Percentiles rank a stretch among this genome's conserved stretches.
Conservation (phyloP, 495 filamentous ascomycete genomes). For the Lophiotrema nucula region DNA sequence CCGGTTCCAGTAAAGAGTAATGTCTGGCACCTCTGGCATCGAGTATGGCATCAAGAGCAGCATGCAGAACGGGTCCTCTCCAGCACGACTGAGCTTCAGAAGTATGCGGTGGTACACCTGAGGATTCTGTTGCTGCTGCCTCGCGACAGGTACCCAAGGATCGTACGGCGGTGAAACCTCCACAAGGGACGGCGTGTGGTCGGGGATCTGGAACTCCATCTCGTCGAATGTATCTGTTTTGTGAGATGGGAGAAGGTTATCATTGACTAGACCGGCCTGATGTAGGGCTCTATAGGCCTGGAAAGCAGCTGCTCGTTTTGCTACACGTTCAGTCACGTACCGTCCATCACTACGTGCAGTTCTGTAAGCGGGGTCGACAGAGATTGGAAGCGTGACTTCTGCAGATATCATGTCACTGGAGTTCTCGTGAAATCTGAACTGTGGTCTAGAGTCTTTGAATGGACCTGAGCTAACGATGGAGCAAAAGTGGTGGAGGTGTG, state of each 20-base stretch:
- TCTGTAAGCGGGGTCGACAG: slow-evolving; percentile 64
- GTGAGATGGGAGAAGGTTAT: slow-evolving; percentile 70
- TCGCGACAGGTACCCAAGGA: slow-evolving; percentile 65
- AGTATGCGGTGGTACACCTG: slow-evolving; percentile 42
- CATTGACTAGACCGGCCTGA: slow-evolving; percentile 67
- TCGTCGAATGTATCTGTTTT: slow-evolving; percentile 45
- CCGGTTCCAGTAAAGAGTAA: slow-evolving; percentile 50
- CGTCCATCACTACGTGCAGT: slow-evolving; percentile 47
- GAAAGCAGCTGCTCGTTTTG: slow-evolving; percentile 80
- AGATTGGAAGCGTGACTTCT: slow-evolving; percentile 68
- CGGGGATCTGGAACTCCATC: slow-evolving; percentile 13
- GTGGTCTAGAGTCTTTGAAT: slow-evolving; percentile 55
- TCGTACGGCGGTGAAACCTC: slow-evolving; percentile 58
- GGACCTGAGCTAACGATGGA: slow-evolving; percentile 54
- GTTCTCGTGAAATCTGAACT: slow-evolving; percentile 47
- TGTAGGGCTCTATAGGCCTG: slow-evolving; percentile 74
- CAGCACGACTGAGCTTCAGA: slow-evolving; percentile 35
- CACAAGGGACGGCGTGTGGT: slow-evolving; percentile 42
- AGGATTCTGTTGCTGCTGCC: slow-evolving; percentile 49
- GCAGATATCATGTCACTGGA: slow-evolving; percentile 46
- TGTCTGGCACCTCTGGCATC: slow-evolving; percentile 37
- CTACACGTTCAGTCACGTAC: slow-evolving; percentile 74
- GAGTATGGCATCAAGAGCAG: slow-evolving; percentile 42
- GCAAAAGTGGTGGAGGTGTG: slow-evolving; percentile 85
- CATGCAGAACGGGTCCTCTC: slow-evolving; percentile 34